Conservation (phyloP, 2,329 filamentous ascomycete species). For the Neofusicoccum laricinum region DNA sequence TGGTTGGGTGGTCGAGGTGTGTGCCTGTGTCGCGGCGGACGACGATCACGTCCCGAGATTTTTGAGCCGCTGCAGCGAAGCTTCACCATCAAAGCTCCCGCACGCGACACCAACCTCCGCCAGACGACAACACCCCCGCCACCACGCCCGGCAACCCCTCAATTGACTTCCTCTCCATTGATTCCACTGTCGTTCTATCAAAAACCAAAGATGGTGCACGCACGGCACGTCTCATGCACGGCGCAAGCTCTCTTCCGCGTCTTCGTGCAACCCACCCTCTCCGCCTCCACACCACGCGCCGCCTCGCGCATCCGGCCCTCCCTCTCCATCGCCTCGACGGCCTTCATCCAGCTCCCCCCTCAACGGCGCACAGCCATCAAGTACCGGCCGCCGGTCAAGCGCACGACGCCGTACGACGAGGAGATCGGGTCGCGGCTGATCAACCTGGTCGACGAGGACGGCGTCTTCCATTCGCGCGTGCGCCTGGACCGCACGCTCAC, state of each 20-base stretch:
- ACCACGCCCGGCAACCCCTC: not conserved
- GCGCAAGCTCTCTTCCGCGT: constrained; percentile 44
- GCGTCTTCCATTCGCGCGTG: constrained; percentile 34
- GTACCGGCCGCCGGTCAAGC: constrained; percentile 36
- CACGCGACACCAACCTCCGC: not conserved
- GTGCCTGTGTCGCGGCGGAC: not conserved
- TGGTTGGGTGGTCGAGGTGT: constrained; percentile 14
- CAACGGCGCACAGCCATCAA: constrained; percentile 19
- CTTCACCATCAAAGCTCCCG: constrained; percentile 5
- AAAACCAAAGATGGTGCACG: constrained; percentile 8
- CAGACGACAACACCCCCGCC: not conserved
- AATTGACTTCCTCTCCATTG: not conserved
- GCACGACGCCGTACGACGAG: constrained; percentile 44
- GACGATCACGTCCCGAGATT: constrained; percentile 12
- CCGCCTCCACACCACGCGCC: constrained; percentile 19
- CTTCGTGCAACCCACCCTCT: constrained; percentile 31
- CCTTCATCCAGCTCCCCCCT: constrained; percentile 1
- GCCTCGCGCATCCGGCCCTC: constrained; percentile 19
- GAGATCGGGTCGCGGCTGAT: constrained; percentile 48
- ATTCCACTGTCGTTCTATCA: not conserved
- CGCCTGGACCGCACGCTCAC: constrained; percentile 38
- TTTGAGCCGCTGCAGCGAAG: constrained; percentile 8
- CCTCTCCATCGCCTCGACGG: not conserved
- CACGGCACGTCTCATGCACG: constrained; percentile 30
- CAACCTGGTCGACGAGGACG: constrained; percentile 41